These are phyloP conservation scores for Parietaria judaica DNA, from an alignment of 306 rosid species.

Conservation along the genomic window DNA sequence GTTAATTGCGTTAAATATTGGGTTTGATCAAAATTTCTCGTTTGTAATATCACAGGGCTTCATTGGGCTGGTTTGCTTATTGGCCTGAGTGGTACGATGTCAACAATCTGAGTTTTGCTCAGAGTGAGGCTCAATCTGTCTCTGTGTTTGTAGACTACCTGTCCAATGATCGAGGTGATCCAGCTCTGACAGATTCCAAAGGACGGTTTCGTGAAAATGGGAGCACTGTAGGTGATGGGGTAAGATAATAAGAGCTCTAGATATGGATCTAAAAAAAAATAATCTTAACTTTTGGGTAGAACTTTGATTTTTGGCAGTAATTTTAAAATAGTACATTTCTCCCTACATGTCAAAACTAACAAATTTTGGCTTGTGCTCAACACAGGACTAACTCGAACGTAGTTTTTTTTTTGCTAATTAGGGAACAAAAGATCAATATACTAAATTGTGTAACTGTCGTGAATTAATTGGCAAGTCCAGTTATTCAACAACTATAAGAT, in stretches of 20 bases:
- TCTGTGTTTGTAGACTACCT: slow-evolving; percentile 77
- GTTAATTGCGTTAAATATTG: slow-evolving; percentile 3
- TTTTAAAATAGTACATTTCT: too few relatives aligned
- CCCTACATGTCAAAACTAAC: too few relatives aligned
- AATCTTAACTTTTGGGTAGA: too few relatives aligned
- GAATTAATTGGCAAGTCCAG: too few relatives aligned
- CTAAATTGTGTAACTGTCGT: neutral
- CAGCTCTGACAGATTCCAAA: slow-evolving; percentile 50
- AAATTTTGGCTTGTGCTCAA: too few relatives aligned
- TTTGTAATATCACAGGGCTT: slow-evolving; percentile 53
- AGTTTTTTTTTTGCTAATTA: too few relatives aligned
- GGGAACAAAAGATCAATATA: too few relatives aligned
- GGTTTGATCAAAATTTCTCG: slow-evolving; percentile 16
- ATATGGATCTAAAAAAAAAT: neutral
- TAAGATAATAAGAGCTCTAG: slow-evolving; percentile 31
- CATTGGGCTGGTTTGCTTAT: slow-evolving; percentile 90
- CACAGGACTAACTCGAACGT: too few relatives aligned
- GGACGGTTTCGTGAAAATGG: slow-evolving; percentile 74
- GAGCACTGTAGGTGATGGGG: slow-evolving; percentile 48
- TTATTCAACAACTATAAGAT: too few relatives aligned
- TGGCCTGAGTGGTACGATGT: slow-evolving; percentile 85
- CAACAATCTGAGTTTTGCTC: slow-evolving; percentile 61
- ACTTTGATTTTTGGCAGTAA: too few relatives aligned
- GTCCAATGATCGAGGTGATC: slow-evolving; percentile 59
- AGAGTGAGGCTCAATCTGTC: slow-evolving; percentile 91